These are phyloP conservation scores for Phytophthora brassicae DNA, from an alignment of 352 stramenopile species.

Conservation along the genomic window DNA sequence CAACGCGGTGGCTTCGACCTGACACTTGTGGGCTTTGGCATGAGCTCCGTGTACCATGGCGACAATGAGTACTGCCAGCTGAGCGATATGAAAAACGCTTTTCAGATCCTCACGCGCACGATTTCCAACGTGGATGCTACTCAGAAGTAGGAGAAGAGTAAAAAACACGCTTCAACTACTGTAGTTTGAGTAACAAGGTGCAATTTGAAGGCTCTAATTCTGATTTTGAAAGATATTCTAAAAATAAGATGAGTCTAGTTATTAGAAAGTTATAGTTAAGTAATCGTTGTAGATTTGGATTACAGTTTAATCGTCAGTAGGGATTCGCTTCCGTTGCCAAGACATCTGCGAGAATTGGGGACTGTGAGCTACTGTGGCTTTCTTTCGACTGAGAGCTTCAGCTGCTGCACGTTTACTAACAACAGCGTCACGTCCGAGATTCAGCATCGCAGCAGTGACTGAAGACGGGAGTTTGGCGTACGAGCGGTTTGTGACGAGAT, in stretches of 20 bases:
- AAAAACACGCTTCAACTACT: background rate
- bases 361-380: conserved; percentile 65
- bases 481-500: conserved; percentile 81
- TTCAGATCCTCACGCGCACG: conserved; percentile 85
- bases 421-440: conserved; percentile 37
- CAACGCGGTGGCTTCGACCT: conserved; percentile 76
- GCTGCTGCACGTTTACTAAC: conserved; percentile 30
- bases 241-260: conserved; percentile 23
- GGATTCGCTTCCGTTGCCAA: conserved; percentile 68
- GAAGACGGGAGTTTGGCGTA: conserved; percentile 79
- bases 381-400: conserved; percentile 38
- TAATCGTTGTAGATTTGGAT: conserved; percentile 18
- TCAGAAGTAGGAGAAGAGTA: conserved; percentile 19
- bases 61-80: conserved; percentile 92
- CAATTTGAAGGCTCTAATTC: conserved; percentile 16
- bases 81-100: conserved; percentile 84
- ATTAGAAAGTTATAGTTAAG: conserved; percentile 13
- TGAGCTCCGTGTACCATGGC: conserved; percentile 88
- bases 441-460: conserved; percentile 69
- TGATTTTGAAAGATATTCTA: conserved; percentile 19
- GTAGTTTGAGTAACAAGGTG: conserved; percentile 9
- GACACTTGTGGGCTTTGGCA: conserved; percentile 77
- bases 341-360: conserved; percentile 84
- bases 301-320: conserved; percentile 37
- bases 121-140: conserved; percentile 70